phyloP scores from a whole-genome alignment of 768 basidiomycete genomes.

The Crucibulum laeve region DNA sequence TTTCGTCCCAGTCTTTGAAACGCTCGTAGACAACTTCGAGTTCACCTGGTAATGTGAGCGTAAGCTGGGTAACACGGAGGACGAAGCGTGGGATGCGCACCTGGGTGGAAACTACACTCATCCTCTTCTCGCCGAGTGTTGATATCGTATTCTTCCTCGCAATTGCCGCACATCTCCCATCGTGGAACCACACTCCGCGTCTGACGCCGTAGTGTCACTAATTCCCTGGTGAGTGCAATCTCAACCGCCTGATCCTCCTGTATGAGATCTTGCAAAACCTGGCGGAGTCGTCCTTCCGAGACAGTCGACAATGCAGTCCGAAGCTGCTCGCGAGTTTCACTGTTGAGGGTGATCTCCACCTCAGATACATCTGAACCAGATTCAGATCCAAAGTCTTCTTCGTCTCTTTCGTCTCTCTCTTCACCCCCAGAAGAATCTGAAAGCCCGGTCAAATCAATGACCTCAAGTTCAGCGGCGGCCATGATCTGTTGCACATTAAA shows the following conservation, averaged over 20 bases:
- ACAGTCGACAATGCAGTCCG: conserved; percentile 36
- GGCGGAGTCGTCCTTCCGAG: conserved; percentile 39
- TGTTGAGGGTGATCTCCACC: conserved; percentile 32
- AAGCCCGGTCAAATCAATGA: conserved; percentile 42
- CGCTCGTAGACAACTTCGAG: conserved; percentile 33
- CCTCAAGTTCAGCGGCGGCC: conserved; percentile 22
- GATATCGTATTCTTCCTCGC: conserved; percentile 43
- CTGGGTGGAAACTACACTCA: conserved; percentile 49
- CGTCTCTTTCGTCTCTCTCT: conserved; percentile 18
- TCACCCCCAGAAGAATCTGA: conserved; percentile 24
- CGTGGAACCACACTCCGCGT: conserved; percentile 32
- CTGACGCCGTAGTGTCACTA: conserved; percentile 34
- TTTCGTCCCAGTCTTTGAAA: conserved; percentile 45
- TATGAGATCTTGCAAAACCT: conserved; percentile 31
- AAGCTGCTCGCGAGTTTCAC: conserved; percentile 35
- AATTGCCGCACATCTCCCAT: conserved; percentile 44
- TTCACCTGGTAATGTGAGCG: conserved; percentile 25
- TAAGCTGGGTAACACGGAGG: background rate
- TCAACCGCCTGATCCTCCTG: conserved; percentile 36
- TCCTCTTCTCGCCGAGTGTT: conserved; percentile 27
- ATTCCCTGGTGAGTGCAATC: conserved; percentile 35
- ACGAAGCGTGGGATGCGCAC: conserved; percentile 21
- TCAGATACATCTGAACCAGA: conserved; percentile 23
- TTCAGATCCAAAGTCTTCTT: conserved; percentile 14
- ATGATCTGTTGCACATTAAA: conserved; percentile 16